Conservation (phyloP, 768 basidiomycete species). For the Botryobasidium botryosum region DNA sequence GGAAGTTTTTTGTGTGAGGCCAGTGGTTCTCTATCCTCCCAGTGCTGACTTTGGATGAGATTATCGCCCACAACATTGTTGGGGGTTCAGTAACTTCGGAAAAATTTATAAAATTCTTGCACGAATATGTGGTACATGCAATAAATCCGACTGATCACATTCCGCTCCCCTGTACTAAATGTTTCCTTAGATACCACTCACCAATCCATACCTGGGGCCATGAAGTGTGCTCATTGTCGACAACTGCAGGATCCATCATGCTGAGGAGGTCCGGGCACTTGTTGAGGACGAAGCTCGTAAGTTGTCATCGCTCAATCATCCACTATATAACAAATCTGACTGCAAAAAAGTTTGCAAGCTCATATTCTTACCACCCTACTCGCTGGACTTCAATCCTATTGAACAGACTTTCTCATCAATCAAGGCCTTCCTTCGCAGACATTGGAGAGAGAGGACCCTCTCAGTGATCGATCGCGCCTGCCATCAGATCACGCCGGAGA, state of each 20-base stretch:
- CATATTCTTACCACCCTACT: conserved; percentile 10
- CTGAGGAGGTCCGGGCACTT: conserved; percentile 1
- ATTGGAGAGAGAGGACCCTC: too few species aligned
- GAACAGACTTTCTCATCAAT: conserved; percentile 9
- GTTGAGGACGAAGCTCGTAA: conserved; percentile 5
- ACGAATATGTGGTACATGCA: too few species aligned
- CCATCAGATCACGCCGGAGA: too few species aligned
- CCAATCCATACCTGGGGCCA: conserved; percentile 7
- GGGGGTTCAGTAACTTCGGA: not conserved
- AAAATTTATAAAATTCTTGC: conserved; percentile 4
- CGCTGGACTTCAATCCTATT: conserved; percentile 11
- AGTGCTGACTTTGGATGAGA: conserved; percentile 6
- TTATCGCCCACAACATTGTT: conserved; percentile 2
- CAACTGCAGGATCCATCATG: conserved; percentile 7
- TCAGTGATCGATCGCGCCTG: too few species aligned
- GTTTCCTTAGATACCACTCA: not conserved
- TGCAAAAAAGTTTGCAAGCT: conserved; percentile 6
- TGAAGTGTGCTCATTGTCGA: conserved; percentile 11
- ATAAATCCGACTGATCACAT: too few species aligned
- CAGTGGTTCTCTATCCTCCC: conserved; percentile 11
- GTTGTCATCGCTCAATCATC: not conserved
- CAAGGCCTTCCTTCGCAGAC: conserved; percentile 6
- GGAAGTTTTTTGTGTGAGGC: conserved; percentile 17
- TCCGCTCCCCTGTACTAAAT: too few species aligned
- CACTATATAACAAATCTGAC: not conserved